Conservation (phyloP, 192 early-diverging fungal genomes). For the Coemansia sp. region DNA sequence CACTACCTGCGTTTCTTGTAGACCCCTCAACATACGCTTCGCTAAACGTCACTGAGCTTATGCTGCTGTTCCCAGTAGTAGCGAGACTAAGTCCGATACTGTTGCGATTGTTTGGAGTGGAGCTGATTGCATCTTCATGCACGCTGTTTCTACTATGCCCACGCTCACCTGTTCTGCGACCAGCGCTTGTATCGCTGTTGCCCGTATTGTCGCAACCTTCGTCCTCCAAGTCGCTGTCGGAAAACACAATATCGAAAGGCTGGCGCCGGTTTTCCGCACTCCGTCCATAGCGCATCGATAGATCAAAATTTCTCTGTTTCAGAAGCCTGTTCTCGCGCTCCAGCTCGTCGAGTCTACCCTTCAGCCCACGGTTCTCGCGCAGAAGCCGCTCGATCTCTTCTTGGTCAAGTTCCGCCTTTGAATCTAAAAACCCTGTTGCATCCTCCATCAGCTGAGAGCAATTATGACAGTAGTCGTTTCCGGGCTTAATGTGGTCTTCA, state of each 20-base stretch:
- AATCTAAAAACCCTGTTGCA: constrained; percentile 38
- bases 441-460: constrained; percentile 29
- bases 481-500: not conserved
- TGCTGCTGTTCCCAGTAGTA: not conserved
- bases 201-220: constrained; percentile 11
- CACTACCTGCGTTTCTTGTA: not conserved
- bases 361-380: constrained; percentile 49
- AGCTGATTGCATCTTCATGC: constrained; percentile 9
- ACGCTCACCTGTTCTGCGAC: constrained; percentile 21
- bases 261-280: constrained; percentile 47
- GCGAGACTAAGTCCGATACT: not conserved
- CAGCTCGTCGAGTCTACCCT: constrained; percentile 52
- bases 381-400: constrained; percentile 53
- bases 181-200: not conserved
- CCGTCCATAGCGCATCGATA: constrained; percentile 56
- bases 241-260: constrained; percentile 54
- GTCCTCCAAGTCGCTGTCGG: constrained; percentile 32
- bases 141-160: constrained; percentile 28
- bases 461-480: not conserved
- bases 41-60: not conserved
- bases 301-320: constrained; percentile 56
- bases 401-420: constrained; percentile 57
- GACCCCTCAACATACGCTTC: not conserved
- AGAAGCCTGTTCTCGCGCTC: constrained; percentile 56
- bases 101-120: not conserved